phyloP scores from a whole-genome alignment of 306 rosid genomes.

The Ormosia semicastrata region DNA sequence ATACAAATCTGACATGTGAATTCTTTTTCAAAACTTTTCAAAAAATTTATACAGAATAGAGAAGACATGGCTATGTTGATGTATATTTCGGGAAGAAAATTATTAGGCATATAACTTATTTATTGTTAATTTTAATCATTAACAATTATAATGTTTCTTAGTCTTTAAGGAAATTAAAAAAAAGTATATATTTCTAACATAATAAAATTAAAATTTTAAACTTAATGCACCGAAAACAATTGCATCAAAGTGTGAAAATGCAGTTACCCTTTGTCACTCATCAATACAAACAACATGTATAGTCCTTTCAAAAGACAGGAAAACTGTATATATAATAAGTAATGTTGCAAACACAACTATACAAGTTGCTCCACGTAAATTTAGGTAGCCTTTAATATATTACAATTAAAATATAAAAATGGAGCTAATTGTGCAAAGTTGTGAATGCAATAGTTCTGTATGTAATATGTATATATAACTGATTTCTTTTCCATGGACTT shows the following conservation, averaged over 20 bases:
- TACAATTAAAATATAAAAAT: not conserved
- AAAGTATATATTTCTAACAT: not conserved
- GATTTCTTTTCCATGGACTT: not conserved
- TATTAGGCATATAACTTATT: not conserved
- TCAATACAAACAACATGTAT: not conserved
- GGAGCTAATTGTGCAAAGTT: constrained; percentile 1
- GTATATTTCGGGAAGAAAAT: not conserved
- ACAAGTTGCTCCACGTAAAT: not conserved
- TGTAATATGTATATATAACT: not conserved
- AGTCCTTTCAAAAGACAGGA: constrained; percentile 20
- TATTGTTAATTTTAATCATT: not conserved
- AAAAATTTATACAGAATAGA: not conserved
- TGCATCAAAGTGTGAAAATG: not conserved
- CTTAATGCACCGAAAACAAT: not conserved
- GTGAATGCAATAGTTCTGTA: not conserved
- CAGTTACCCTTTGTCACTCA: not conserved
- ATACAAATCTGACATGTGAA: not conserved
- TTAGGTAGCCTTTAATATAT: not conserved
- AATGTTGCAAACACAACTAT: not conserved
- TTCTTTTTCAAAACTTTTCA: not conserved
- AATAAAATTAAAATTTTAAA: not conserved
- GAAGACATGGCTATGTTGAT: not conserved
- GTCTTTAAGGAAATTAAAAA: not conserved
- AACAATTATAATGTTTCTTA: not conserved
- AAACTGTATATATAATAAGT: not conserved